Evolutionary conservation across 169 alveolate species (phyloP).

Genomic region (Plasmodium inui): DNA sequence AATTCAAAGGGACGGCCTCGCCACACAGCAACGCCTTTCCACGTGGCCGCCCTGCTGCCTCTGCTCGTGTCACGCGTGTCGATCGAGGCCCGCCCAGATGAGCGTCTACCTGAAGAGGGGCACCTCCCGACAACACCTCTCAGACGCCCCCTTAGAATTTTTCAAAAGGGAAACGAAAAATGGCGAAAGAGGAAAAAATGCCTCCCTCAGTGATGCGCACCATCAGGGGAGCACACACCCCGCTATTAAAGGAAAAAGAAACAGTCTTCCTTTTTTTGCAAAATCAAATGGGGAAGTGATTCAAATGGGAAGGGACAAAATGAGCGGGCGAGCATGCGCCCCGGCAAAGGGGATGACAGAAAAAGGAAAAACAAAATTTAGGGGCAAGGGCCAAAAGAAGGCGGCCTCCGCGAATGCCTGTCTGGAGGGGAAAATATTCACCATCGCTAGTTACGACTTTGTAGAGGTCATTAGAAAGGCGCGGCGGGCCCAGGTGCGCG

Average conservation of each 20-base stretch:
- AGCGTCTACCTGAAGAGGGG: neutral
- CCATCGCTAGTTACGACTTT: slow-evolving; percentile 33
- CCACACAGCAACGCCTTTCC: neutral
- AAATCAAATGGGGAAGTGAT: neutral
- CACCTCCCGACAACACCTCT: neutral
- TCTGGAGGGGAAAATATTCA: slow-evolving; percentile 3
- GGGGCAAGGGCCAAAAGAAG: neutral
- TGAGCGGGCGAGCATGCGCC: neutral
- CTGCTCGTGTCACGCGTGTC: neutral
- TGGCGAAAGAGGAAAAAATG: neutral
- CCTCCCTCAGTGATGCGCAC: neutral
- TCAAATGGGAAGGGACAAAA: neutral
- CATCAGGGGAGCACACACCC: neutral
- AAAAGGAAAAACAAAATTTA: neutral
- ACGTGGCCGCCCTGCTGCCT: neutral
- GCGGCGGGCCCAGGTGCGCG: neutral
- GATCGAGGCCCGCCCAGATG: neutral
- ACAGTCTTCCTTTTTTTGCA: neutral
- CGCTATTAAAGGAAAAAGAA: neutral
- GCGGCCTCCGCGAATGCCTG: neutral
- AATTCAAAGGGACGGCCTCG: neutral
- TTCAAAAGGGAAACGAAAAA: neutral
- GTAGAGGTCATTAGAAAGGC: neutral
- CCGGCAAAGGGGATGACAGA: neutral
- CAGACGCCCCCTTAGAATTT: neutral